Conservation (phyloP, 2,329 filamentous ascomycete genomes). For the Ambrosiella cleistominuta region DNA sequence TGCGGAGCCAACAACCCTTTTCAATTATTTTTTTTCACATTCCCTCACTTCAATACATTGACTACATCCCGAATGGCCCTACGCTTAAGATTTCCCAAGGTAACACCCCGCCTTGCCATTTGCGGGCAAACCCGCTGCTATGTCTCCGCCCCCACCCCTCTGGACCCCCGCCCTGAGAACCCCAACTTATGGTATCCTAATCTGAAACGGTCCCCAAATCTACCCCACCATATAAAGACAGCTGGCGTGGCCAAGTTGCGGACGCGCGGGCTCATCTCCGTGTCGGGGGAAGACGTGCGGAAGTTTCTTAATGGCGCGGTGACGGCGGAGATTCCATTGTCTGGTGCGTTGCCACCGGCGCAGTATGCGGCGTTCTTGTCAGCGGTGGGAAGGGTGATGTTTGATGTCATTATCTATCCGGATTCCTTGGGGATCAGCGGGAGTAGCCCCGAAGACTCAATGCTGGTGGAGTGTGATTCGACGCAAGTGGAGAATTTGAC, state of each 20-base stretch:
- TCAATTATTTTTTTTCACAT: too few relatives aligned
- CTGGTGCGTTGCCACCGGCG: constrained; percentile 27
- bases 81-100: too few relatives aligned
- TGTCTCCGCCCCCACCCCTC: neutral
- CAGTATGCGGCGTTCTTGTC: constrained; percentile 78
- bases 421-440: constrained; percentile 14
- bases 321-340: constrained; percentile 44
- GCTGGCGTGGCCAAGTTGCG: neutral
- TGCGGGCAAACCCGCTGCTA: neutral
- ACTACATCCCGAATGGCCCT: too few relatives aligned
- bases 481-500: constrained; percentile 42
- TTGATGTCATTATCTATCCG: constrained; percentile 83
- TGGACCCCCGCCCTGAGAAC: neutral
- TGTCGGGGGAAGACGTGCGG: constrained; percentile 62
- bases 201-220: neutral
- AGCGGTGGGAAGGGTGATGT: constrained; percentile 63
- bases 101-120: neutral
- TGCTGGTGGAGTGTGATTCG: constrained; percentile 70
- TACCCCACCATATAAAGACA: neutral
- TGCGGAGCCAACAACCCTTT: too few relatives aligned
- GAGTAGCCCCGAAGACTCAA: constrained; percentile 15
- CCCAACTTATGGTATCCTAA: neutral
- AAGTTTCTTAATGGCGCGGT: constrained; percentile 80
- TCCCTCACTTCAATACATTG: too few relatives aligned
- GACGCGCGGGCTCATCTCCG: constrained; percentile 50